Conservation (phyloP, 139 green algal species). For the Chlamydomonas incerta region DNA sequence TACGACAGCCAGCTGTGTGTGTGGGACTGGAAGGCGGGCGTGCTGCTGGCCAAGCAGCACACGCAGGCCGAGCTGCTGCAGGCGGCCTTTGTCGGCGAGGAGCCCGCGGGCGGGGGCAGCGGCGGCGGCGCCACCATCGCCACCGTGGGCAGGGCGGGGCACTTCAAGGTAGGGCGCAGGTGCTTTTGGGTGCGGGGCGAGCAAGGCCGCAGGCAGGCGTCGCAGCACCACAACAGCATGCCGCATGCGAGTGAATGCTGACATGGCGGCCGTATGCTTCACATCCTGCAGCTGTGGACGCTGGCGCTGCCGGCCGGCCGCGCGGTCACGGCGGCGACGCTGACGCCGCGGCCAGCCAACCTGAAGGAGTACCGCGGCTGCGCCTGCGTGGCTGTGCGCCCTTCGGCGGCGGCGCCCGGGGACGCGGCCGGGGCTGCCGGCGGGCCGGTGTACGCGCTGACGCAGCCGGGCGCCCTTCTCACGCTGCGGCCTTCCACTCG, state of each 20-base stretch:
- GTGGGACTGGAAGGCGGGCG: conserved; percentile 60
- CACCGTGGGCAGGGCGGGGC: conserved; percentile 24
- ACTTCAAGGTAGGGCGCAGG: conserved; percentile 43
- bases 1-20: conserved; percentile 57
- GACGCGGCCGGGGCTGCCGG: not conserved
- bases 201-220: too few relatives aligned
- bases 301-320: conserved; percentile 10
- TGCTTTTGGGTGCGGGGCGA: too few relatives aligned
- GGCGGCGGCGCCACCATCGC: conserved; percentile 32
- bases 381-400: conserved; percentile 51
- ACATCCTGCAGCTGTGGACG: conserved; percentile 58
- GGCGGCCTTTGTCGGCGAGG: conserved; percentile 46
- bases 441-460: conserved; percentile 57
- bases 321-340: not conserved
- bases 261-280: too few relatives aligned
- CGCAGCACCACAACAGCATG: too few relatives aligned
- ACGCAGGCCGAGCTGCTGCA: conserved; percentile 19
- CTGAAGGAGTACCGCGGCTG: conserved; percentile 49
- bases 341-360: conserved; percentile 44
- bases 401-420: not conserved
- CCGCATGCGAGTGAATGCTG: too few relatives aligned
- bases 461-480: conserved; percentile 48
- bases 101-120: too few relatives aligned
- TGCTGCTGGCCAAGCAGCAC: conserved; percentile 38
- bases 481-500: conserved; percentile 46